These are phyloP conservation scores for Kokia cookei DNA, from an alignment of 441 rosid genomes.

Conservation along the genomic window DNA sequence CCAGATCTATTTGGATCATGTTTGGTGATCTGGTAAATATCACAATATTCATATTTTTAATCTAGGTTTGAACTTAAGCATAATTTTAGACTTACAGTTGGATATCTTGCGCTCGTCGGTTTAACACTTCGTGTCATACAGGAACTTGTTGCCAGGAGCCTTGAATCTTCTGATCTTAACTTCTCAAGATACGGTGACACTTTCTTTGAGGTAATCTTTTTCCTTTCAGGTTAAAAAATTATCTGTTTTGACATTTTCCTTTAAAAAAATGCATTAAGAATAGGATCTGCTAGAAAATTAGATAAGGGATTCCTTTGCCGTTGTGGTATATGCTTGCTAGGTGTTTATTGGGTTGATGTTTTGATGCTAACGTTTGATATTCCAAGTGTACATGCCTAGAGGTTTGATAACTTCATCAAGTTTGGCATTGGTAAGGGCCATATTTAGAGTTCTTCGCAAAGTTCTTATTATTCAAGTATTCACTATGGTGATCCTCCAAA, in stretches of 20 bases:
- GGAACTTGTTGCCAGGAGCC: constrained; percentile 91
- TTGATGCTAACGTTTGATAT: background rate
- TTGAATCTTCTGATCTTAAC: constrained; percentile 87
- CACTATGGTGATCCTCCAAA: background rate
- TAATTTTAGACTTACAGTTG: background rate
- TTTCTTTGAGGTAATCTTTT: constrained; percentile 76
- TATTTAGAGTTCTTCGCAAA: background rate
- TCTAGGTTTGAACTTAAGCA: background rate
- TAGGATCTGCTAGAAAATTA: background rate
- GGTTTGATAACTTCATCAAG: background rate
- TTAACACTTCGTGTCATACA: constrained; percentile 15
- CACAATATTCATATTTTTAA: background rate
- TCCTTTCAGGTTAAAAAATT: background rate
- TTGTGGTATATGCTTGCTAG: background rate
- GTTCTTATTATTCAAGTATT: background rate
- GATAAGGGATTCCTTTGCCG: background rate
- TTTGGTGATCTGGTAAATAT: constrained; percentile 95
- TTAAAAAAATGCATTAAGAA: background rate
- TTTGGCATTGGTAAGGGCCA: background rate
- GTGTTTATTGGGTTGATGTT: background rate
- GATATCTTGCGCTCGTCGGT: background rate
- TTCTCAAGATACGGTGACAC: constrained; percentile 98
- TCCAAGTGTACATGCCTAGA: background rate
- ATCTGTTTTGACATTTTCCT: background rate
- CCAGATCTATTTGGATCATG: constrained; percentile 97